Evolutionary conservation across 257 asterid species (phyloP), one percentile per base, ranked within the genome.

Genomic region (Lithospermum erythrorhizon): DNA sequence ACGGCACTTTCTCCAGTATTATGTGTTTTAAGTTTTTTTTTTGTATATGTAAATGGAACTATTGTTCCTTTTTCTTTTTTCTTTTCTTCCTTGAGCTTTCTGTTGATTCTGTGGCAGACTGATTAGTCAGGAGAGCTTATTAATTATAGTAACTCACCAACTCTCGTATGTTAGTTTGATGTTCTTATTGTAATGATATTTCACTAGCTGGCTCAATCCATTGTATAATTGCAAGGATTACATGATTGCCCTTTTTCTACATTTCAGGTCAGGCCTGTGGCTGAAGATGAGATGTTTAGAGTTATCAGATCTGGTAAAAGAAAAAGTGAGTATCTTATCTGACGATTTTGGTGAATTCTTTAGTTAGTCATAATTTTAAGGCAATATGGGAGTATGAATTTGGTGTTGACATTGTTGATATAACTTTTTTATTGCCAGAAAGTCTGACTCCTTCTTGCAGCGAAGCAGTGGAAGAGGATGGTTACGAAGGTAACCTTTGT

Each of bases 381-480:
- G 11, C 30, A 23, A 20, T n/a, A 56, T 23, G n/a, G 16, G 49
- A 11, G 15, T 41, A 41, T 14, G 49, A 41, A 41, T 41, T 11
- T 14, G 48, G 48, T 37, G 16, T 9, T 37, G 15, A 37, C 48
- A 8, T 37, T 1, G 48, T 37, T 7, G 37, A 30, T 30, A 6
- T 27, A 27, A 3, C 48, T 16, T 47, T 25, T 10, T 1, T 2
- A n/a, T 11, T 22, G 20, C 9, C 53, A 9, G 16, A 16, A 20
- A 51, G 61, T 47, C 57, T 27, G 67, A 32, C 10, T 76, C 45
- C 57, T 14, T 68, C 67, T 69, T 56, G 72, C 87, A 91, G 98
- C 97, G 61, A 91, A 91, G 75, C 98, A 93, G 68, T 93, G 97
- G 98, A 93, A 93, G 87, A 88, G 98, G 74, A 93, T 93, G 98